These are phyloP conservation scores for Metrosideros polymorpha DNA, from an alignment of 441 rosid species.

Conservation along the genomic window DNA sequence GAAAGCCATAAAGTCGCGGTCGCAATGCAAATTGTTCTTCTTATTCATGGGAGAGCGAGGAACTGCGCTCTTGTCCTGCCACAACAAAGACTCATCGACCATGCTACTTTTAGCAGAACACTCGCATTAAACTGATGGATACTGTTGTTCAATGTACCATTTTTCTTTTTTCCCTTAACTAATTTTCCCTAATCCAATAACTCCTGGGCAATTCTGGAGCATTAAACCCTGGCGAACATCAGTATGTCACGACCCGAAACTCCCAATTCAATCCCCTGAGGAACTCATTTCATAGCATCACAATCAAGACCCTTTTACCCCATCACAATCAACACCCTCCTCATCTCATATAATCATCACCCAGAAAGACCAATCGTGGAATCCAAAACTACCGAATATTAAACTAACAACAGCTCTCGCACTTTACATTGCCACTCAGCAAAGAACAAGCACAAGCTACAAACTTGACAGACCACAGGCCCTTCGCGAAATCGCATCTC, in stretches of 20 bases:
- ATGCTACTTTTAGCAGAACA: neutral
- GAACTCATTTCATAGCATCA: neutral
- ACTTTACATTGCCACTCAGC: neutral
- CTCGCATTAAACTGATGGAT: neutral
- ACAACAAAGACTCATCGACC: neutral
- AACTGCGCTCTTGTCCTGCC: neutral
- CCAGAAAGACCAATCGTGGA: neutral
- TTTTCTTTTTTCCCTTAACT: neutral
- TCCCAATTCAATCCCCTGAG: neutral
- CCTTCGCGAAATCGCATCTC: neutral
- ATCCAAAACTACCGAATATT: neutral
- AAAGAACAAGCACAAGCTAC: neutral
- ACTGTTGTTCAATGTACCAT: neutral
- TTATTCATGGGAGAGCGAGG: neutral
- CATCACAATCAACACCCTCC: neutral
- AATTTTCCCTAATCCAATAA: neutral
- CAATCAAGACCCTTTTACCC: neutral
- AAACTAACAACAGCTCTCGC: neutral
- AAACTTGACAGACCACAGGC: neutral
- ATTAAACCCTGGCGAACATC: neutral
- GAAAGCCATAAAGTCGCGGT: neutral
- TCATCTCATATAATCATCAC: neutral
- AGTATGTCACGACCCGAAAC: neutral
- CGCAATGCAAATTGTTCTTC: neutral
- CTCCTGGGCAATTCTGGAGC: neutral